Base-by-base conservation (phyloP, 495 filamentous ascomycete genomes). In the Choiromyces venosus region DNA sequence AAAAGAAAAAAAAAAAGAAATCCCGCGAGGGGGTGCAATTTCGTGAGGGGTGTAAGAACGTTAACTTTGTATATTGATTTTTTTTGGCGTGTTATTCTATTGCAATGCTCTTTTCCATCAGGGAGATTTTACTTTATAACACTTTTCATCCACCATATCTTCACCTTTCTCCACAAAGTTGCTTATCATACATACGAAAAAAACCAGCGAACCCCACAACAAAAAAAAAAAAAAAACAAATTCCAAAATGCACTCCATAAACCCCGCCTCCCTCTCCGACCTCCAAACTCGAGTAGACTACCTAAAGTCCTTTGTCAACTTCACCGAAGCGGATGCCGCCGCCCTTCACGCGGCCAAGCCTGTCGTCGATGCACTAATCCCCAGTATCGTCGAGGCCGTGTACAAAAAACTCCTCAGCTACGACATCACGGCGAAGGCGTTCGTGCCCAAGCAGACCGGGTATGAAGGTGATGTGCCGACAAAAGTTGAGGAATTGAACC, bases 401-500 rank as follows among this genome's bases (percentile, higher is more conserved):
- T 84, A 84, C 74, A 71, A 19, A 4, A 84, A 84, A 64, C 80
- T 84, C 12, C 74, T 84, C 16, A 74, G 70, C 38, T 84, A 80
- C 78, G 83, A 84, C 73, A 84, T 84, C 73, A 84, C 83, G 3
- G 83, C 83, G 6, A 69, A 74, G 29, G 80, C 83, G 4, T 84
- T 84, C 70, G 76, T 83, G 2, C 83, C 83, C 1, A 78, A 76
- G n/a, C 82, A 83, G 40, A 82, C 83, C 6, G 83, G 78, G 19
- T 83, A 81, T 70, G 71, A 79, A 1, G 83, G 82, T 1, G 76
- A 79, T 4, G 69, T 73, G 0, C 76, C 80, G 19, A 69, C 73
- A 7, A 65, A 42, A 0, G 21, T 82, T 4, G 74, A 77, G 18
- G 80, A 81, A 33, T 73, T 85, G 52, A 75, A 66, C 8, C 40